phyloP scores from a whole-genome alignment of 805 yeast species.

The Metschnikowia lochheadii region DNA sequence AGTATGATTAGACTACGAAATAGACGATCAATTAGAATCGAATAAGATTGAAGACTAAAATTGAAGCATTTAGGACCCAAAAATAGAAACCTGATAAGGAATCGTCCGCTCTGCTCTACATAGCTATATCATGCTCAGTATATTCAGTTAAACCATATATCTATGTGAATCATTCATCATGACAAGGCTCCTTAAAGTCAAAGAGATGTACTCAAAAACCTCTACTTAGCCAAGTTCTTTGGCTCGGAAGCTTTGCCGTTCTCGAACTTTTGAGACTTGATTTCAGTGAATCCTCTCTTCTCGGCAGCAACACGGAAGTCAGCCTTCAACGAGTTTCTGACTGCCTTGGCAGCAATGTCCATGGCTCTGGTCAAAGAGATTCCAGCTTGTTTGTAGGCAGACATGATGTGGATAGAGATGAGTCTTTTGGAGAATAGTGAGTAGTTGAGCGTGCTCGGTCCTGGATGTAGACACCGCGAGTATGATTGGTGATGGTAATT shows the following conservation, averaged over 20 bases:
- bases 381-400: slow-evolving; percentile 49
- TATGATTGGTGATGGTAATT: slow-evolving; percentile 18
- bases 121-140: slow-evolving; percentile 1
- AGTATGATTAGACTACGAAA: too few relatives aligned
- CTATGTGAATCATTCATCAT: slow-evolving; percentile 1
- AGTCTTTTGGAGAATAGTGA: slow-evolving; percentile 2
- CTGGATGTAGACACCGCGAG: slow-evolving; percentile 9
- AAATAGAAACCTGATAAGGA: background rate
- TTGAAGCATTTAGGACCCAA: too few relatives aligned
- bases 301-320: slow-evolving; percentile 72
- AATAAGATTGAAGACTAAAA: too few relatives aligned
- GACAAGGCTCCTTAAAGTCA: background rate
- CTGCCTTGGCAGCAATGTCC: slow-evolving; percentile 83
- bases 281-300: slow-evolving; percentile 72
- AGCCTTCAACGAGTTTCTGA: slow-evolving; percentile 84
- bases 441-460: slow-evolving; percentile 9
- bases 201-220: background rate
- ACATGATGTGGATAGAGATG: slow-evolving; percentile 23
- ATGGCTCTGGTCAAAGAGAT: slow-evolving; percentile 77
- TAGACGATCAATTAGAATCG: too few relatives aligned
- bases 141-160: background rate
- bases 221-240: slow-evolving; percentile 33
- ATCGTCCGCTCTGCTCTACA: background rate
- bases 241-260: slow-evolving; percentile 55
- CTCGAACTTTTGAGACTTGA: slow-evolving; percentile 63